Evolutionary conservation across 139 green algal species (phyloP).

Genomic region (Chlamydomonas applanata): DNA sequence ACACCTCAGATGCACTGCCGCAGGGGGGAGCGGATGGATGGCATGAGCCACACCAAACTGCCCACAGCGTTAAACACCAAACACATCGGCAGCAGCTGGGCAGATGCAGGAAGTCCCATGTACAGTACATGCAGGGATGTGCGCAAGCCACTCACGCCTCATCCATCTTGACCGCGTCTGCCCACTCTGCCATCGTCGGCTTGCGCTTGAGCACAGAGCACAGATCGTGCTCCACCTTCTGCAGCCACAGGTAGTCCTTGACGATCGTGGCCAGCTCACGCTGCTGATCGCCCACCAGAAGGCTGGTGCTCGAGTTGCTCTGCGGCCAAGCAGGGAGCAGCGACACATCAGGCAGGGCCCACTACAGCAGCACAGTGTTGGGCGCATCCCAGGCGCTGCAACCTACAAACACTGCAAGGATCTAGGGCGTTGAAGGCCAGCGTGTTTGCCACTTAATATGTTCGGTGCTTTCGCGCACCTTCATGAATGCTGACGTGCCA

Average conservation of each 20-base stretch:
- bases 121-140: background rate
- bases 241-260: slow-evolving; percentile 67
- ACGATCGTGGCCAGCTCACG: slow-evolving; percentile 68
- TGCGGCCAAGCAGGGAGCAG: background rate
- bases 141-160: background rate
- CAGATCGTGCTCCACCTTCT: slow-evolving; percentile 41
- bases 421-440: background rate
- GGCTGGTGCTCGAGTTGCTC: background rate
- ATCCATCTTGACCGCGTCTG: slow-evolving; percentile 19
- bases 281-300: slow-evolving; percentile 76
- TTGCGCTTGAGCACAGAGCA: slow-evolving; percentile 38
- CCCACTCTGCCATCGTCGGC: slow-evolving; percentile 57
- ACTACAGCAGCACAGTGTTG: background rate
- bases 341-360: background rate
- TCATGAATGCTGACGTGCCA: slow-evolving; percentile 11
- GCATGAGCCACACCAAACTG: background rate
- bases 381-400: background rate
- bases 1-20: no score
- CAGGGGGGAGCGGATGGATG: no score
- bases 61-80: no score
- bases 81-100: background rate
- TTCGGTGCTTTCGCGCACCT: no score
- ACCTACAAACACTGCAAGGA: background rate
- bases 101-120: background rate
- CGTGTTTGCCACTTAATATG: no score